Percentiles rank a stretch among this genome's conserved stretches.
Conservation (phyloP, 129 eudicot species). For the Helichrysum umbraculigerum region DNA sequence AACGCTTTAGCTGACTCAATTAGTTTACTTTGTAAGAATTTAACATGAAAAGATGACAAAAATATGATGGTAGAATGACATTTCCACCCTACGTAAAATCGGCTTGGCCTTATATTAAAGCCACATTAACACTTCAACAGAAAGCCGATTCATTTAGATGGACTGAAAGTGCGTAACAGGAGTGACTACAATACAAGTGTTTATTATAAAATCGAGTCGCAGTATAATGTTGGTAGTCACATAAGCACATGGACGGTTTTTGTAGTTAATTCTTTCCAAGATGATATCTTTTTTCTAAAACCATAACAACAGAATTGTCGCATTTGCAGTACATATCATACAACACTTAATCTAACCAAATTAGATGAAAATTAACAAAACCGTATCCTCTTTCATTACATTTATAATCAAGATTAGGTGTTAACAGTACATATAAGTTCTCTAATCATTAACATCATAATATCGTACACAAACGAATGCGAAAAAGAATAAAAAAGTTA, state of each 20-base stretch:
- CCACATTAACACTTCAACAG: neutral
- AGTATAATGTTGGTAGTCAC: neutral
- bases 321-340: neutral
- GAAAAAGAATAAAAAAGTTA: conserved; percentile 24
- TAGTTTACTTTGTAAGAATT: neutral
- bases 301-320: neutral
- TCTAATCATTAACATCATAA: neutral
- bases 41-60: neutral
- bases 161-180: neutral
- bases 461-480: neutral
- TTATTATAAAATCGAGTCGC: neutral
- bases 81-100: neutral
- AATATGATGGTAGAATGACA: neutral
- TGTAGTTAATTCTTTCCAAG: neutral
- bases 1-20: neutral
- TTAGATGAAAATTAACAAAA: neutral
- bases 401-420: too few species aligned
- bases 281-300: neutral
- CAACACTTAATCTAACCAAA: neutral
- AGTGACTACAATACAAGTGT: neutral
- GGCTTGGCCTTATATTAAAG: neutral
- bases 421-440: neutral
- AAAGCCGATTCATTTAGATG: neutral
- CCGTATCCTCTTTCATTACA: neutral
- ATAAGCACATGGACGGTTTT: neutral